Percentiles rank a stretch among this genome's conserved stretches.
These are phyloP conservation scores for Boletus fagicola DNA, from an alignment of 768 basidiomycete genomes.

Conservation along the genomic window DNA sequence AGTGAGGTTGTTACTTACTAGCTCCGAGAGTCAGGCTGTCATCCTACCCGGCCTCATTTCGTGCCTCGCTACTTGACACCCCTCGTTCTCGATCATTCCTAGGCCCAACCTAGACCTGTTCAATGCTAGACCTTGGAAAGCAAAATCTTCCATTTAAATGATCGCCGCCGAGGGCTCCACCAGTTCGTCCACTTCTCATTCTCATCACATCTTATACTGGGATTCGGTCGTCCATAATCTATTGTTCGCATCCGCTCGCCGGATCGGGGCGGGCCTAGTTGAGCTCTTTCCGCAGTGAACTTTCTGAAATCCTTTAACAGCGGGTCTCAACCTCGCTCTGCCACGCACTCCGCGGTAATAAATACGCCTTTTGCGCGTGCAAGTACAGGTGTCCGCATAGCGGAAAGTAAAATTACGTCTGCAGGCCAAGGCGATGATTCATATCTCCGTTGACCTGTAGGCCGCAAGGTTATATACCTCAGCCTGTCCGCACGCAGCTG, in stretches of 20 bases:
- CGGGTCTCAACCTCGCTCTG: not conserved
- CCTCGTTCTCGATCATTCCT: not conserved
- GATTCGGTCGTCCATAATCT: not conserved
- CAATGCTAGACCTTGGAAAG: not conserved
- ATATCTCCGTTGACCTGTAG: constrained; percentile 3
- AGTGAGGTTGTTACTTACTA: not conserved
- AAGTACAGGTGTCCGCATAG: not conserved
- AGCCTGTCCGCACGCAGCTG: not conserved
- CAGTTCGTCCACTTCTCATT: not conserved
- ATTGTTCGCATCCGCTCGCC: not conserved
- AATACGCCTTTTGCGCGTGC: not conserved
- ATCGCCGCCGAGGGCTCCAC: not conserved
- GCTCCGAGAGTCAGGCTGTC: not conserved
- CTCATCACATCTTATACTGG: not conserved
- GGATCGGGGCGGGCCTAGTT: not conserved
- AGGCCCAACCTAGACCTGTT: not conserved
- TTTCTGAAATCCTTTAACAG: not conserved
- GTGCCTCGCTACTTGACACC: not conserved
- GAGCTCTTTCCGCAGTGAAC: not conserved
- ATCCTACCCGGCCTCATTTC: not conserved
- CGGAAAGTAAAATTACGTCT: not conserved
- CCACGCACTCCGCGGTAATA: not conserved
- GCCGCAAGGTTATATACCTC: constrained; percentile 13
- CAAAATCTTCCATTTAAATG: not conserved
- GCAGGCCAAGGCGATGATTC: constrained; percentile 18